Conservation (phyloP, 805 yeast genomes). For the Yamadazyma olivae region DNA sequence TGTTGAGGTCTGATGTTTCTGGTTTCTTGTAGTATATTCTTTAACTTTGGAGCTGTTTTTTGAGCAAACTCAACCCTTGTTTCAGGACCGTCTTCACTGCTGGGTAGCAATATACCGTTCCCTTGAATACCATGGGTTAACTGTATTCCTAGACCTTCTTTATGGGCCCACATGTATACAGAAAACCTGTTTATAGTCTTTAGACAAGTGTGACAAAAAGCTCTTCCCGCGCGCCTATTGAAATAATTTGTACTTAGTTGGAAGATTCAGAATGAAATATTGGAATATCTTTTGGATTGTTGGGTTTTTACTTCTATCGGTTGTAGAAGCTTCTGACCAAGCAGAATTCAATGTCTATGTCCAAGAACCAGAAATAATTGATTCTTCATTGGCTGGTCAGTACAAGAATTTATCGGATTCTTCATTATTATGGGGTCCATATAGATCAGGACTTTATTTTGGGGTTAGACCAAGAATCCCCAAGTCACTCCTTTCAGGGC, state of each 20-base stretch:
- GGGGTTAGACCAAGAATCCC: conserved; percentile 86
- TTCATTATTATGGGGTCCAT: conserved; percentile 79
- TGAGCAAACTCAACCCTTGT: conserved; percentile 15
- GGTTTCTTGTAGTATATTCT: not conserved
- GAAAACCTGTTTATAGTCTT: no score
- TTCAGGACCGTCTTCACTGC: conserved; percentile 5
- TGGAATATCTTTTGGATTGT: not conserved
- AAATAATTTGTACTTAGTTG: not conserved
- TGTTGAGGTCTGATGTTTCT: conserved; percentile 1
- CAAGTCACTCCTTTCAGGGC: conserved; percentile 68
- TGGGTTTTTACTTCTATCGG: not conserved
- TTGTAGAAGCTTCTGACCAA: conserved; percentile 2
- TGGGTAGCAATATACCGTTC: conserved; percentile 15
- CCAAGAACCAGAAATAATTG: conserved; percentile 50
- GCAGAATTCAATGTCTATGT: conserved; percentile 21
- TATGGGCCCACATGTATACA: conserved; percentile 42
- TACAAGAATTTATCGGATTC: conserved; percentile 18
- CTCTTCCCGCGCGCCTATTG: not conserved
- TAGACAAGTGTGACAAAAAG: no score
- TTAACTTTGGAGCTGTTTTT: conserved; percentile 8
- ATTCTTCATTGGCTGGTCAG: conserved; percentile 13
- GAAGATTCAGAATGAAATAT: not conserved
- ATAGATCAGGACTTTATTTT: conserved; percentile 79
- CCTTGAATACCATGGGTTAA: conserved; percentile 46
- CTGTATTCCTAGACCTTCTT: conserved; percentile 33